phyloP scores from a whole-genome alignment of 2,329 filamentous ascomycete genomes.

The Venturia nashicola region DNA sequence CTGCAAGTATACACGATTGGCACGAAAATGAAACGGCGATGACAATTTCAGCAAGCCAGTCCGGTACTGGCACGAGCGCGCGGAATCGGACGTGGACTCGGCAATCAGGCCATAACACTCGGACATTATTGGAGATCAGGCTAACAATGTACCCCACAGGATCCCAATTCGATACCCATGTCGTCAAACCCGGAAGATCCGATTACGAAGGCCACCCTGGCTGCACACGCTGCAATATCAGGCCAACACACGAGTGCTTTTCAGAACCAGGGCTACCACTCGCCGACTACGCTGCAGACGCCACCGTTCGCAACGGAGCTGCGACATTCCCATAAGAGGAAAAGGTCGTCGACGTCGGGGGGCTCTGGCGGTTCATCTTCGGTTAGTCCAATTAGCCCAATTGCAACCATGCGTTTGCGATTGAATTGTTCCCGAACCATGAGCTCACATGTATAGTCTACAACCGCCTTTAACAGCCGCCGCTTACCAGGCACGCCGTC shows the following conservation, averaged over 20 bases:
- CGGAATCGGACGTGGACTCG: neutral
- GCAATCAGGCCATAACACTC: neutral
- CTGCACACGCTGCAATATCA: constrained; percentile 13
- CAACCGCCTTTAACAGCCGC: constrained; percentile 23
- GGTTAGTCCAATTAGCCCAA: neutral
- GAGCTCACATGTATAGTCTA: neutral
- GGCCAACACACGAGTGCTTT: constrained; percentile 6
- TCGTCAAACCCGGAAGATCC: constrained; percentile 11
- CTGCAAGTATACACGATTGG: neutral
- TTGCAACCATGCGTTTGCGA: neutral
- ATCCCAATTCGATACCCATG: neutral
- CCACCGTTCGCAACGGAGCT: constrained; percentile 1
- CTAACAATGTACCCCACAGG: constrained; percentile 6
- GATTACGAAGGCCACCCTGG: constrained; percentile 13
- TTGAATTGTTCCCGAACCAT: neutral
- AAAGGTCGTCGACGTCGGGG: neutral
- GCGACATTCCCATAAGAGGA: constrained; percentile 2
- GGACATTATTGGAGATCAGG: constrained; percentile 6
- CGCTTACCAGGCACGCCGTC: constrained; percentile 41
- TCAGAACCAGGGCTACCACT: neutral
- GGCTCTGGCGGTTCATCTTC: constrained; percentile 6
- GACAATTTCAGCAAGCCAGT: neutral
- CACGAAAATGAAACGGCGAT: neutral
- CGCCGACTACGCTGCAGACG: constrained; percentile 2
- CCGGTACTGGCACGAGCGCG: neutral